Conservation (phyloP, 176 grass and related monocot species). For the Aegilops longissima region DNA sequence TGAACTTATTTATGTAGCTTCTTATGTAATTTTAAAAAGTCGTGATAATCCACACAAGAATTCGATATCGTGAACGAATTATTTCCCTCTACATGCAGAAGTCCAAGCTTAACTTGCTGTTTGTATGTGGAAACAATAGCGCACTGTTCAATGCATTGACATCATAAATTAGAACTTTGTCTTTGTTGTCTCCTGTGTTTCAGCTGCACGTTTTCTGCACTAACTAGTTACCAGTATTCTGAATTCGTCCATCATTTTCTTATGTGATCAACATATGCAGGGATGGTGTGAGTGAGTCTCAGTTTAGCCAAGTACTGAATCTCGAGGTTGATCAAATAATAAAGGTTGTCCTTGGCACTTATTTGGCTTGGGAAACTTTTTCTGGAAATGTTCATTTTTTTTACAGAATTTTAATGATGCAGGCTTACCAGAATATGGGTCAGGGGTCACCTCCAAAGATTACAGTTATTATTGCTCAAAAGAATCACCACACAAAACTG, state of each 20-base stretch:
- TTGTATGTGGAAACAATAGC: neutral
- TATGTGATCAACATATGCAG: constrained; percentile 35
- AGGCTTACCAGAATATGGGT: constrained; percentile 81
- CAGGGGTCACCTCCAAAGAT: constrained; percentile 63
- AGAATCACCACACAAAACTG: constrained; percentile 95
- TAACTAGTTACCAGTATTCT: neutral
- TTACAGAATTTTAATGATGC: constrained; percentile 24
- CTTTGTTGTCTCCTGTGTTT: neutral
- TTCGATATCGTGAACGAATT: neutral
- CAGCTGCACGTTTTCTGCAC: neutral
- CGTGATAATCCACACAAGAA: neutral
- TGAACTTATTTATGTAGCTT: neutral
- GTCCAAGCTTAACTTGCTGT: neutral
- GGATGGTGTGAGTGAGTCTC: constrained; percentile 92
- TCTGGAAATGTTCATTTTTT: neutral
- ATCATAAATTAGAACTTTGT: neutral
- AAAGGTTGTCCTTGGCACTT: constrained; percentile 43
- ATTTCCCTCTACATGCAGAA: neutral
- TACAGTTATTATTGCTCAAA: constrained; percentile 90
- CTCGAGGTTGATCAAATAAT: constrained; percentile 94
- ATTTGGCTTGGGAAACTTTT: constrained; percentile 7
- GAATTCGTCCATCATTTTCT: neutral
- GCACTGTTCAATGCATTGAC: neutral
- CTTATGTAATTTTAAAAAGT: neutral
- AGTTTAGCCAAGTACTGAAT: constrained; percentile 86